Base-by-base conservation (phyloP, 73 alveolate genomes). In the Paramecium primaurelia region DNA sequence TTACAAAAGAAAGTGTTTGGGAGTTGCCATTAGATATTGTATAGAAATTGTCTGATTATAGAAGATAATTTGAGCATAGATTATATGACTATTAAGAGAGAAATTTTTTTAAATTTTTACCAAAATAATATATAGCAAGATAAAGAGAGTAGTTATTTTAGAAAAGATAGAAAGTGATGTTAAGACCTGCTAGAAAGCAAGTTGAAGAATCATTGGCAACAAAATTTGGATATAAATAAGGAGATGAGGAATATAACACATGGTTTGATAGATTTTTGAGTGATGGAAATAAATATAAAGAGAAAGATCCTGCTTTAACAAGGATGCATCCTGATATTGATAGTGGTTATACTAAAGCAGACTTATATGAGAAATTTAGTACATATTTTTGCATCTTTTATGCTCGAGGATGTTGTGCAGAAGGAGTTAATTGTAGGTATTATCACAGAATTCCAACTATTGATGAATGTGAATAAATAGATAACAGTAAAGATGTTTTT, bases 181-280 rank as follows among this genome's bases (percentile, higher is more conserved):
- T 91, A 36, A 95, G 99, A 83, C 99, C 99, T 7, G 99, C 99
- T 1, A 68, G 99, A 64, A 97, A 98, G 89, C 95, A 98, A 95
- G 98, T 97, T 9, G 96, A 96, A 92, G 98, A 97, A 49, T 92
- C 98, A 1, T 95, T 95, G 69, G 95, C 93, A 77, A 94, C 98
- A 92, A 96, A 97, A 94, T 95, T 95, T 68, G 99, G 99, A 20
- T 98, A 98, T 92, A 96, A 97, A 44, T 99, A 98, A 93, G 99
- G 99, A 1, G 98, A 98, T 92, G 97, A 98, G 58, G 99, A 98
- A 95, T 98, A 98, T 92, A 98, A 98, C 77, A 98, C 98, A 8
- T 98, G 99, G 99, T 98, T 97, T 91, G 99, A 98, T 92, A 97
- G 98, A 93, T 98, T 97, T 93, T 94, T 98, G 87, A 95, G 99